A percentile compares a stretch with the other conserved stretches of the same genome.
Evolutionary conservation across 371 early-diverging fungal genomes (phyloP).

Genomic region (Mucor indicus): DNA sequence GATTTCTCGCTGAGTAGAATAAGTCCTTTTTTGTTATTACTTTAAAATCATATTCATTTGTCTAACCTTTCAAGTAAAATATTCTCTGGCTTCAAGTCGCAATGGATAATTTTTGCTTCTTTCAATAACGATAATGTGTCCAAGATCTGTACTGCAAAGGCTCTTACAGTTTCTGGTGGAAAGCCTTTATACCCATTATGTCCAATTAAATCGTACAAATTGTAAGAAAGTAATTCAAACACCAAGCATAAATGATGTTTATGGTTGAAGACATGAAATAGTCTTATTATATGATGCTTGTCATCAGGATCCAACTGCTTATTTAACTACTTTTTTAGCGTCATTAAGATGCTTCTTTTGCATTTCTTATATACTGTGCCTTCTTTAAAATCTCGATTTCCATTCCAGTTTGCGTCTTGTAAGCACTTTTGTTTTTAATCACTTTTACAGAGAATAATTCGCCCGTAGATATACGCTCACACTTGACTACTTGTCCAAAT

Average conservation of each 20-base stretch:
- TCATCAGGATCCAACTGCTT: slow-evolving; percentile 73
- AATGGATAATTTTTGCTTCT: slow-evolving; percentile 91
- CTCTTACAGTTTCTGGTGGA: slow-evolving; percentile 76
- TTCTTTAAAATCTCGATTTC: slow-evolving; percentile 91
- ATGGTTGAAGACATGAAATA: slow-evolving; percentile 90
- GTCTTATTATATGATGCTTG: slow-evolving; percentile 80
- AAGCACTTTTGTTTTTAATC: slow-evolving; percentile 93
- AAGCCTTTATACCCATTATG: slow-evolving; percentile 93
- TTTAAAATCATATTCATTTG: too few species aligned
- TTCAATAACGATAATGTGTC: slow-evolving; percentile 84
- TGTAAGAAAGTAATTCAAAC: slow-evolving; percentile 92
- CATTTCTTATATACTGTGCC: slow-evolving; percentile 31
- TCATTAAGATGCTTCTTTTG: too few species aligned
- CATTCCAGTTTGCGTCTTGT: slow-evolving; percentile 92
- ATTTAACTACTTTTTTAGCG: too few species aligned
- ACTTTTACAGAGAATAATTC: slow-evolving; percentile 94
- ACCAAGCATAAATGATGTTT: slow-evolving; percentile 94
- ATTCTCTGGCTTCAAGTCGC: slow-evolving; percentile 98
- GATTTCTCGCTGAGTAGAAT: slow-evolving; percentile 66
- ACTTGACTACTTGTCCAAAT: slow-evolving; percentile 98
- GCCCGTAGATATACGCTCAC: slow-evolving; percentile 81
- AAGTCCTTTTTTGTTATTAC: too few species aligned
- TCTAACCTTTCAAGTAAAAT: slow-evolving; percentile 84
- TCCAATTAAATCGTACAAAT: slow-evolving; percentile 94
- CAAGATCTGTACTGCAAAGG: slow-evolving; percentile 84